A percentile compares a stretch with the other conserved stretches of the same genome.
These are phyloP conservation scores for Kwoniella shivajii DNA, from an alignment of 1,284 basidiomycete species.

Conservation along the genomic window DNA sequence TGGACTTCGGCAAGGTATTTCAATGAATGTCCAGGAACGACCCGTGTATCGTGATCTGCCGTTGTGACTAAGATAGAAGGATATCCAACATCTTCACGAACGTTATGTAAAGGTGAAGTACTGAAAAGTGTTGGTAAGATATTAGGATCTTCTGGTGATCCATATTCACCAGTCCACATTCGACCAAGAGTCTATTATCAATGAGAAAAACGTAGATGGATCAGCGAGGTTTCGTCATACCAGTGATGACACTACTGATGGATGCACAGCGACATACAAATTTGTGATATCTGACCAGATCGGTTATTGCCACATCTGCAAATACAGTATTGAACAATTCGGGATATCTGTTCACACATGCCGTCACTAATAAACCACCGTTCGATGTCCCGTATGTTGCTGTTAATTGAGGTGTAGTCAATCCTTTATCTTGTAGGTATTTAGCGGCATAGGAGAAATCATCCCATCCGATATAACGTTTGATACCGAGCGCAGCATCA, in stretches of 20 bases:
- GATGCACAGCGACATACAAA: slow-evolving; percentile 16
- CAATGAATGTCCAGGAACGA: slow-evolving; percentile 23
- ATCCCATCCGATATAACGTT: slow-evolving; percentile 18
- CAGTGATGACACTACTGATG: background rate
- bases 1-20: slow-evolving; percentile 24
- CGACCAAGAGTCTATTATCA: slow-evolving; percentile 15
- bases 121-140: slow-evolving; percentile 8
- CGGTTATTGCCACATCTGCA: slow-evolving; percentile 19
- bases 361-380: slow-evolving; percentile 22
- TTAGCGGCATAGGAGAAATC: slow-evolving; percentile 21
- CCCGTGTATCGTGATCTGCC: slow-evolving; percentile 22
- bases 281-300: slow-evolving; percentile 19
- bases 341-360: slow-evolving; percentile 15
- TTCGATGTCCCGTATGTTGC: slow-evolving; percentile 25
- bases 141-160: slow-evolving; percentile 16
- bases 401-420: slow-evolving; percentile 17
- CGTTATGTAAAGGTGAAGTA: slow-evolving; percentile 20
- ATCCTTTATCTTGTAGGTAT: slow-evolving; percentile 16
- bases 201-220: background rate
- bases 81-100: slow-evolving; percentile 7
- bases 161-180: slow-evolving; percentile 23
- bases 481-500: slow-evolving; percentile 18
- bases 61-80: slow-evolving; percentile 23
- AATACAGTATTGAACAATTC: slow-evolving; percentile 20
- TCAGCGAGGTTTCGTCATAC: background rate